Evolutionary conservation across 805 yeast genomes (phyloP), one percentile per base, ranked within the genome.

Genomic region (Candida alai): DNA sequence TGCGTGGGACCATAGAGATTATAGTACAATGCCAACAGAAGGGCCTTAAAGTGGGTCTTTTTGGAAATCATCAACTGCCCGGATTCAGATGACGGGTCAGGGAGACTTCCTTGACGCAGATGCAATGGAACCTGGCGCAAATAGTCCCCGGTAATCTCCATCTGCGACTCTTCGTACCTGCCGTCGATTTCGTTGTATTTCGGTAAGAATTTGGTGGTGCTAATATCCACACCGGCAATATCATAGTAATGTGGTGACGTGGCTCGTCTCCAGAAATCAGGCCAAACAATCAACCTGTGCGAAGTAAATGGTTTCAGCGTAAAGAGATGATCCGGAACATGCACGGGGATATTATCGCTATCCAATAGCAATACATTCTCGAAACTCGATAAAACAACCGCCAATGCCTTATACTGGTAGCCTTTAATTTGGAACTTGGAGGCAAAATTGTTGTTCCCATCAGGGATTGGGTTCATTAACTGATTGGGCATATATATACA

Each of bases 181-280:
- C 62, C 60, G n/a, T 34, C 39, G 9, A 45, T 40, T 37, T 64
- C 70, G 32, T 54, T 48, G 37, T 65, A 65, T 27, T 50, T 49
- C 3, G 64, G 65, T 19, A 52, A 43, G n/a, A 58, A 48, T 13
- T 56, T 44, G 3, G 42, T 40, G 20, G 46, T 42, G 34, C 65
- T 54, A 13, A 63, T 33, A 1, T 45, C 38, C 17, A 77, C 62
- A 2, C 77, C 84, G 0, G 85, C 85, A 43, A 86, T 77, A 19
- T 75, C 73, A 56, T 82, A 86, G 48, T 73, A 81, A 24, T 62
- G 60, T 5, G 95, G 95, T 1, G 84, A 74, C 1, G 89, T 84
- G 5, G 89, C 78, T 44, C 95, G 70, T 55, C 80, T 74, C 95
- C 95, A 86, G 55, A 79, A 86, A 57, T 86, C 96, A 2, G 95